Conservation (phyloP, 2,329 filamentous ascomycete species). For the Cercospora zeae-maydis region DNA sequence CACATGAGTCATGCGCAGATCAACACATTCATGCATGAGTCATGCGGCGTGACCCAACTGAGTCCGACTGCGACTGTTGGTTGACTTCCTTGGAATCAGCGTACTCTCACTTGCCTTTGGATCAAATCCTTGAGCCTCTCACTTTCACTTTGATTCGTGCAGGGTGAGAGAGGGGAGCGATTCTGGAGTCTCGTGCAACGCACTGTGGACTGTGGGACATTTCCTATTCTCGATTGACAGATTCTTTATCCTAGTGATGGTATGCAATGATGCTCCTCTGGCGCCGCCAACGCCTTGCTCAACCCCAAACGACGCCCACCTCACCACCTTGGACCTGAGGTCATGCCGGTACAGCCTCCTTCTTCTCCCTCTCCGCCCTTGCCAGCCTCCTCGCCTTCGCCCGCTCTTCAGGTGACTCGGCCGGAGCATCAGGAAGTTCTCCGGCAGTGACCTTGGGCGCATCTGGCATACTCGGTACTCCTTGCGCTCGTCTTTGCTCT, state of each 20-base stretch:
- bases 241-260: not conserved
- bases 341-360: slow-evolving; percentile 30
- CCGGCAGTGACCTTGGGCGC: slow-evolving; percentile 35
- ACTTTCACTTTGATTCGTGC: too few relatives aligned
- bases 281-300: slow-evolving; percentile 8
- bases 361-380: slow-evolving; percentile 23
- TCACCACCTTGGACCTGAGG: not conserved
- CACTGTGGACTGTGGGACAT: not conserved
- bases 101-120: too few relatives aligned
- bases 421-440: slow-evolving; percentile 35
- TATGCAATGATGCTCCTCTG: not conserved
- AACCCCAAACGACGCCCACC: not conserved
- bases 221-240: not conserved
- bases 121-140: too few relatives aligned
- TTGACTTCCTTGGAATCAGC: not conserved
- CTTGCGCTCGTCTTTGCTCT: slow-evolving; percentile 47
- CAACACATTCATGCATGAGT: not conserved
- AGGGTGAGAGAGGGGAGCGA: too few relatives aligned
- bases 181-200: not conserved
- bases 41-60: not conserved
- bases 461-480: slow-evolving; percentile 37
- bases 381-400: slow-evolving; percentile 30
- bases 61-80: not conserved
- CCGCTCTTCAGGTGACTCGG: slow-evolving; percentile 29
- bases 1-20: not conserved